Percentiles rank a stretch among this genome's conserved stretches.
phyloP scores from a whole-genome alignment of 768 basidiomycete species.

The Xerocomellus chrysenteron region DNA sequence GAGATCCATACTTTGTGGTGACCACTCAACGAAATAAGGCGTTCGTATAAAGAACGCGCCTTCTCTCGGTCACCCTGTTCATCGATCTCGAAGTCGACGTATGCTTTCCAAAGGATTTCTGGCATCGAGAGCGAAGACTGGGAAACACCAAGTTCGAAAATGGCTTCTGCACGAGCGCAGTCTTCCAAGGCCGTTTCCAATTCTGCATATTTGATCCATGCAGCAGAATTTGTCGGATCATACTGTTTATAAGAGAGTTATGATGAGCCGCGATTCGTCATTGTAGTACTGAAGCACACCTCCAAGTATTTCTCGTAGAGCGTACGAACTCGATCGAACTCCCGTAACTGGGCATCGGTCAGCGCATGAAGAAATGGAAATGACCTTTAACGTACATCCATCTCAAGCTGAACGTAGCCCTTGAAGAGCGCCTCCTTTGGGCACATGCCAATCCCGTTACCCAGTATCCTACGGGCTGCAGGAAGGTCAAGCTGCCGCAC shows the following conservation, averaged over 20 bases:
- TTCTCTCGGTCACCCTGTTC: constrained; percentile 84
- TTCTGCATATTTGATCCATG: constrained; percentile 96
- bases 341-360: constrained; percentile 62
- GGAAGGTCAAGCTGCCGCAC: constrained; percentile 76
- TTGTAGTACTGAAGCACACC: constrained; percentile 39
- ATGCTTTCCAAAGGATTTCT: constrained; percentile 91
- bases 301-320: constrained; percentile 95
- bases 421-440: constrained; percentile 96
- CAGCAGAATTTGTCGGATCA: constrained; percentile 86
- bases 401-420: constrained; percentile 91
- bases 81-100: constrained; percentile 94
- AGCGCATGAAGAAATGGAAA: constrained; percentile 3
- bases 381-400: constrained; percentile 57
- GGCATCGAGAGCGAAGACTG: constrained; percentile 92
- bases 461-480: constrained; percentile 86
- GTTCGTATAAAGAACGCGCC: constrained; percentile 84
- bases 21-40: constrained; percentile 78
- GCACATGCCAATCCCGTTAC: constrained; percentile 90
- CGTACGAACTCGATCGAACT: constrained; percentile 90
- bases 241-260: constrained; percentile 42
- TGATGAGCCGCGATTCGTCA: not conserved
- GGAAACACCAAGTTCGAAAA: constrained; percentile 88
- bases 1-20: constrained; percentile 98
- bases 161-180: constrained; percentile 83
- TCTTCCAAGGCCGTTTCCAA: constrained; percentile 87